These are phyloP conservation scores for Alternaria sp. DNA, from an alignment of 2,329 filamentous ascomycete species.

Conservation along the genomic window DNA sequence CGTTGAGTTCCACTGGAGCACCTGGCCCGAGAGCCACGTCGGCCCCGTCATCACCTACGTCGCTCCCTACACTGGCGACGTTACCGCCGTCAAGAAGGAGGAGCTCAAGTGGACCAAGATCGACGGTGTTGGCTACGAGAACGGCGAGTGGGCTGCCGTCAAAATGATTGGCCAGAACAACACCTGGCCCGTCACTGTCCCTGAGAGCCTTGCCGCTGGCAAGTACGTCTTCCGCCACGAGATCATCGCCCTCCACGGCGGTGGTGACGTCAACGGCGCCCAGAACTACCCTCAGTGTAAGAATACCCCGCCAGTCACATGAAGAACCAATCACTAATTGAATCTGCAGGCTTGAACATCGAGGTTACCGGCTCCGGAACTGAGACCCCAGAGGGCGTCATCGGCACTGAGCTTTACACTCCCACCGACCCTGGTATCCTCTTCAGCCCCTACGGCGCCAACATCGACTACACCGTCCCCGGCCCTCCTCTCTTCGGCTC, in stretches of 20 bases:
- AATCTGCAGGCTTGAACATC: conserved; percentile 52
- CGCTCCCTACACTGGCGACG: conserved; percentile 41
- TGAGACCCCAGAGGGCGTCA: conserved; percentile 53
- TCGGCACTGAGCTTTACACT: conserved; percentile 59
- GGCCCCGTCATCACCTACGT: conserved; percentile 51
- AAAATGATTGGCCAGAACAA: conserved; percentile 55
- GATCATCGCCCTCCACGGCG: conserved; percentile 58
- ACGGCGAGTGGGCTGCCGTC: conserved; percentile 46
- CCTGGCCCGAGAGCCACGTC: conserved; percentile 46
- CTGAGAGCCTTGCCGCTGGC: conserved; percentile 52
- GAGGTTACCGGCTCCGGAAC: conserved; percentile 57
- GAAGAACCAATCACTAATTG: not conserved
- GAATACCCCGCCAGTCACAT: not conserved
- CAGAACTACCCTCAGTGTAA: conserved; percentile 60
- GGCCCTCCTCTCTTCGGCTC: conserved; percentile 47
- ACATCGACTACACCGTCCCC: conserved; percentile 50
- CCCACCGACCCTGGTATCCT: conserved; percentile 50
- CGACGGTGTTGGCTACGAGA: conserved; percentile 38
- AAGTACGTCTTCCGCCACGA: conserved; percentile 65
- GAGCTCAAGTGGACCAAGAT: conserved; percentile 50
- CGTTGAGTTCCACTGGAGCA: conserved; percentile 61
- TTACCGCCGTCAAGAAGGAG: conserved; percentile 43
- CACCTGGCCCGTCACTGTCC: conserved; percentile 56
- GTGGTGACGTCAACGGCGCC: conserved; percentile 54
- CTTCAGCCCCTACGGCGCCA: conserved; percentile 50